Percentiles rank a stretch among this genome's conserved stretches.
These are phyloP conservation scores for Aspergillus quadrilineatus DNA, from an alignment of 2,329 filamentous ascomycete genomes.

Conservation along the genomic window DNA sequence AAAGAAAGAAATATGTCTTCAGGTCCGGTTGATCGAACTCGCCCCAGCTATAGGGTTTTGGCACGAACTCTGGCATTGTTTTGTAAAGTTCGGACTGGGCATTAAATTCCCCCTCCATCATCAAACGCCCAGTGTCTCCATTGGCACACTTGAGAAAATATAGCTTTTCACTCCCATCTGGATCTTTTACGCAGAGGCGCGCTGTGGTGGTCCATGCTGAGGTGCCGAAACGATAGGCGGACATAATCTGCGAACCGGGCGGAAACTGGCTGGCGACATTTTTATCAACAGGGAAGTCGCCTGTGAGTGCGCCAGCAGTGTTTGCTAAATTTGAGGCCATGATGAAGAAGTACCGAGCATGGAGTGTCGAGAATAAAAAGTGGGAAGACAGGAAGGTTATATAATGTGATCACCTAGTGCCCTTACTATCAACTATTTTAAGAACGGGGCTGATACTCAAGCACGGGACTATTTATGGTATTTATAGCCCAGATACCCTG, in stretches of 20 bases:
- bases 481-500: too few relatives aligned
- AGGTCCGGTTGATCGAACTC: background rate
- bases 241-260: background rate
- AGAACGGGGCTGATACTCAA: too few relatives aligned
- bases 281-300: too few relatives aligned
- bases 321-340: too few relatives aligned
- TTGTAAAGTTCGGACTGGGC: background rate
- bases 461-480: too few relatives aligned
- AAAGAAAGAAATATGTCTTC: background rate
- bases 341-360: too few relatives aligned
- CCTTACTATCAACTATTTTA: too few relatives aligned
- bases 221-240: background rate
- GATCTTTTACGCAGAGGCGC: background rate
- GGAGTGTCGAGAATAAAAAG: too few relatives aligned
- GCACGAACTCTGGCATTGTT: background rate
- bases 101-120: background rate
- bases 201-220: background rate
- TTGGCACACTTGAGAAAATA: background rate
- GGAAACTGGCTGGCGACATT: background rate
- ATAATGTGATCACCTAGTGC: too few relatives aligned
- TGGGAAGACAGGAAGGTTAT: too few relatives aligned
- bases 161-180: background rate
- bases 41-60: background rate
- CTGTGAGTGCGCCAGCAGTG: too few relatives aligned
- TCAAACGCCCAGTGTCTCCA: background rate